Base-by-base conservation (phyloP, 345 rosid genomes). In the Ceriops tagal region DNA sequence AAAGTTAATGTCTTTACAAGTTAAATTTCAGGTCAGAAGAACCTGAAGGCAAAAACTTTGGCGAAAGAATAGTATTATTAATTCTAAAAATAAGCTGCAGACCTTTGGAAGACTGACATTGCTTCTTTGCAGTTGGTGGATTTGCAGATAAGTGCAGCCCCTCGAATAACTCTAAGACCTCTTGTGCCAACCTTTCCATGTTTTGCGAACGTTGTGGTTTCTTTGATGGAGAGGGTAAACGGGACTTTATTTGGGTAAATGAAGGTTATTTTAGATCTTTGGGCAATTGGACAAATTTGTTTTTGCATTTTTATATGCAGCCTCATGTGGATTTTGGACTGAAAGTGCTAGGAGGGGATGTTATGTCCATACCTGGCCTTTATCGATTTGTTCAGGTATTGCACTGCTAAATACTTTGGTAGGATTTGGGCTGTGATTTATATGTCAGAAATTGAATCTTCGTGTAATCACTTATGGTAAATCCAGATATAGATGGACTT, bases 341-440 rank as follows among this genome's bases (percentile, higher is more conserved):
- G 65, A 81, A 79, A 73, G 74, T 90, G 62, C 84, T 85, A 32
- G 96, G 96, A 71, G 96, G 91, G 46, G 96, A 90, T 80, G 58
- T 90, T 69, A 90, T 90, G 93, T 84, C 96, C 43, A 86, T 90
- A 74, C 93, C 93, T 0, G 91, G 90, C 64, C 84, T 90, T 66
- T 88, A 88, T 83, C 87, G 79, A 59, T 80, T 83, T 69, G 83
- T 90, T 85, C 96, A 90, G 96, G 96, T 90, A 87, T 85, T 90
- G 46, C 70, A 78, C 79, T 73, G 83, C 75, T 79, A 76, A 13
- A 79, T 75, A 76, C 76, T 81, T 76, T 58, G 55, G 73, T 81
- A 77, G 82, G 83, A 73, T 77, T 56, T 51, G 62, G 59, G 70
- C 64, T 57, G 52, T 31, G 69, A 53, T 71, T 55, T 67, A 35